Evolutionary conservation across 768 basidiomycete genomes (phyloP), one percentile per base, ranked within the genome.

Genomic region (Tylopilus subfusipes): DNA sequence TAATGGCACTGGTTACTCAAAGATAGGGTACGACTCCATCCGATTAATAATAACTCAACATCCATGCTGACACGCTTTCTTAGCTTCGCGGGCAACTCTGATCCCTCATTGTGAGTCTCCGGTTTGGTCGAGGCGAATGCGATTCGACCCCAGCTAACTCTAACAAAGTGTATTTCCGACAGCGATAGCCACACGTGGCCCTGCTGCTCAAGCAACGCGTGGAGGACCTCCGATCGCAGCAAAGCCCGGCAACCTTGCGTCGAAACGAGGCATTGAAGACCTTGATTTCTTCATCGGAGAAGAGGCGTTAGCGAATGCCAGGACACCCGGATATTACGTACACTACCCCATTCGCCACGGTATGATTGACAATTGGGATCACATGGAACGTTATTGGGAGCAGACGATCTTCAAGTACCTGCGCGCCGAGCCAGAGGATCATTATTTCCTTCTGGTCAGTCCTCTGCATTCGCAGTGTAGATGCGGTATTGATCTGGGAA

Each of bases 321-420:
- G 94, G 78, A 98, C 96, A 0, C 89, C 88, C 0, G 89, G 89
- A 2, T 99, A 98, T 73, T 86, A 89, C 22, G 82, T 99, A 4
- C 88, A 93, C 72, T 98, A 98, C 72, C 97, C 97, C 14, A 98
- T 98, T 67, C 82, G 91, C 51, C 97, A 98, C 67, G 96, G 96
- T 24, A 88, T 91, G 88, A 96, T 97, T 66, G 95, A 97, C 58
- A 97, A 97, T 65, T 95, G 93, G 93, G 93, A 95, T 70, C 85
- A 97, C 62, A 98, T 98, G 95, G 96, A 98, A 71, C 80, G 95
- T 27, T 98, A 94, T 74, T 99, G 97, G 97, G 94, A 97, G 72
- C 96, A 99, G 78, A 92, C 89, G 60, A 98, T 98, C 81, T 99
- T 98, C 85, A 98, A 99, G 75, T 98, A 98, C 76, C 80, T 99